These are phyloP conservation scores for Cryptosporidium xiaoi DNA, from an alignment of 169 alveolate genomes.

Conservation along the genomic window DNA sequence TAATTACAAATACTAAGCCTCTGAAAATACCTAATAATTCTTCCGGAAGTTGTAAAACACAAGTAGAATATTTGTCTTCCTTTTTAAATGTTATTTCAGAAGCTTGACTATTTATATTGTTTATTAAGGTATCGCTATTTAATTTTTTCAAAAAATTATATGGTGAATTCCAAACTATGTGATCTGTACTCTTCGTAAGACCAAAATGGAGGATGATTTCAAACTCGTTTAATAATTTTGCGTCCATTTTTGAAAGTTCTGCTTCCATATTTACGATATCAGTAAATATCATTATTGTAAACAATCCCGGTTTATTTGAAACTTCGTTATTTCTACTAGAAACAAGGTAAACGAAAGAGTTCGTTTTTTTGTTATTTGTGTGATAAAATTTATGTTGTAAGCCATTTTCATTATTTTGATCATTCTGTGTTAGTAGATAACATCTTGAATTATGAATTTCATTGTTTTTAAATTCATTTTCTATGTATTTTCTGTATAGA, in stretches of 20 bases:
- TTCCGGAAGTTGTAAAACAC: conserved; percentile 16
- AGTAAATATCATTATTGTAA: conserved; percentile 22
- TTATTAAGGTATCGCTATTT: background rate
- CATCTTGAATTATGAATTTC: background rate
- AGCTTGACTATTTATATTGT: conserved; percentile 3
- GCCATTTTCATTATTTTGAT: too few relatives aligned
- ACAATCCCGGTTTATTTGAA: background rate
- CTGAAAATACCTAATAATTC: conserved; percentile 8
- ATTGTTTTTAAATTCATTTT: background rate
- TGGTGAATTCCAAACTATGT: conserved; percentile 53
- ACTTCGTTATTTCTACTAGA: background rate
- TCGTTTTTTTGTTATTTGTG: background rate
- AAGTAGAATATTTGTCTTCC: conserved; percentile 8
- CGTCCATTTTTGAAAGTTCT: background rate
- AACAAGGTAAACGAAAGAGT: background rate
- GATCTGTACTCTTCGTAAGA: conserved; percentile 11
- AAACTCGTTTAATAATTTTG: background rate
- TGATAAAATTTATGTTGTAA: background rate
- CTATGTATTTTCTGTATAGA: background rate
- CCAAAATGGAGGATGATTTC: conserved; percentile 62
- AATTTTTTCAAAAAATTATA: background rate
- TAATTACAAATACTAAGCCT: conserved; percentile 60
- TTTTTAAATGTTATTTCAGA: conserved; percentile 16
- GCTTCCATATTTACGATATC: background rate
- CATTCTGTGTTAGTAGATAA: too few relatives aligned